Evolutionary conservation across 768 basidiomycete species (phyloP), one percentile per base, ranked within the genome.

Genomic region (Mycena galopus): DNA sequence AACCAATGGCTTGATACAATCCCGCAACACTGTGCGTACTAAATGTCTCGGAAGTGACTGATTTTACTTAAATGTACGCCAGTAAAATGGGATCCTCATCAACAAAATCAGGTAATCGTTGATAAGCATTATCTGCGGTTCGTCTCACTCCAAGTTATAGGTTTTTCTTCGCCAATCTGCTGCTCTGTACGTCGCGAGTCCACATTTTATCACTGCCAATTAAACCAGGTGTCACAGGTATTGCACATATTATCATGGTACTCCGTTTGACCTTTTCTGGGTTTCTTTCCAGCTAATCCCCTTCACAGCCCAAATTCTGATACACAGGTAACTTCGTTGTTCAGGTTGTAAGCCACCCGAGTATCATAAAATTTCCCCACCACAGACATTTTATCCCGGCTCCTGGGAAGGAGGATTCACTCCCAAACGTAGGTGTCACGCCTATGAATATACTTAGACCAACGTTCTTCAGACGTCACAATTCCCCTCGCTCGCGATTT

Each of bases 151-250:
- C 10, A 30, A 1, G 11, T 4, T 6, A 19, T 35, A 72, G 70
- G 23, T 72, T 21, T 72, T 67, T 44, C 66, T 72, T 23, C 60
- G 58, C 27, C 71, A 72, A 37, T 72, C 71, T 4, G 66, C 71
- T 21, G 42, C 55, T 32, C 19, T 72, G 59, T 72, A 39, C 3
- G 68, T 63, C 12, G 16, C 3, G 11, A 27, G 2, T 21, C 29
- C 17, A 4, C 12, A 4, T 23, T 23, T 50, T n/a, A 55, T 27
- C n/a, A n/a, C 5, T 33, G 9, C 60, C 57, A 3, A 69, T 12
- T 6, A 1, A 9, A 23, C 10, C 6, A n/a, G n/a, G n/a, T n/a
- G n/a, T 29, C n/a, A 14, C 59, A 69, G 68, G 47, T 69, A 69
- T 57, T 42, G 60, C 4, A 35, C n/a, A 2, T 72, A 72, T 57